phyloP scores from a whole-genome alignment of 2,329 filamentous ascomycete genomes.

The Penicillium concentricum region DNA sequence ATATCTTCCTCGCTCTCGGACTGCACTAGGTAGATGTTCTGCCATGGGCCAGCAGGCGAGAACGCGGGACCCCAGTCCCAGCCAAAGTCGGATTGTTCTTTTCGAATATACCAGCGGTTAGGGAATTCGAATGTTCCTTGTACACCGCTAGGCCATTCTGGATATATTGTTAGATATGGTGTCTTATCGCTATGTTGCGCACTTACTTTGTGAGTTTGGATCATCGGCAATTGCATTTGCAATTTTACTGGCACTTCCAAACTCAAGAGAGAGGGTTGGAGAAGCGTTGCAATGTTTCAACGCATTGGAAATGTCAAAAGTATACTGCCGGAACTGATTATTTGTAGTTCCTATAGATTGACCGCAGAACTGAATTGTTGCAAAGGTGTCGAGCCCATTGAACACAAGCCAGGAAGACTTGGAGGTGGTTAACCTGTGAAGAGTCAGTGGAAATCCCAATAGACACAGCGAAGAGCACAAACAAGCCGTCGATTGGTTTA shows the following conservation, averaged over 20 bases:
- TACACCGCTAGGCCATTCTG: conserved; percentile 52
- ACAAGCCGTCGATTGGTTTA: conserved; percentile 46
- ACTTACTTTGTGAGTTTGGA: conserved; percentile 48
- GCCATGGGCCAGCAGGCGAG: conserved; percentile 63
- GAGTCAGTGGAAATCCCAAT: neutral
- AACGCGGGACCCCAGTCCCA: conserved; percentile 66
- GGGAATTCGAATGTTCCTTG: conserved; percentile 53
- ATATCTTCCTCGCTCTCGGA: conserved; percentile 43
- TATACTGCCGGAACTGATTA: conserved; percentile 64
- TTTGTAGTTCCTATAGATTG: conserved; percentile 56
- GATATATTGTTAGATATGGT: neutral
- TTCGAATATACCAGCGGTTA: conserved; percentile 58
- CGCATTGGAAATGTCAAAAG: conserved; percentile 55
- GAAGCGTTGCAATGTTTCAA: conserved; percentile 43
- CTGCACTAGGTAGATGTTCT: conserved; percentile 58
- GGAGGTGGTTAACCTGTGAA: conserved; percentile 28
- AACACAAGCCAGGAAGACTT: conserved; percentile 57
- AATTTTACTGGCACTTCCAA: conserved; percentile 57
- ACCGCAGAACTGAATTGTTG: conserved; percentile 56
- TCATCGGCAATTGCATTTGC: conserved; percentile 53
- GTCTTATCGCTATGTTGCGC: neutral
- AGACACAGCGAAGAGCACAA: conserved; percentile 15
- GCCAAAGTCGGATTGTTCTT: conserved; percentile 63
- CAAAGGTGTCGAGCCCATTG: conserved; percentile 62
- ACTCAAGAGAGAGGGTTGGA: conserved; percentile 52